Conservation (phyloP, 2,329 filamentous ascomycete genomes). For the Geosmithia morbida region DNA sequence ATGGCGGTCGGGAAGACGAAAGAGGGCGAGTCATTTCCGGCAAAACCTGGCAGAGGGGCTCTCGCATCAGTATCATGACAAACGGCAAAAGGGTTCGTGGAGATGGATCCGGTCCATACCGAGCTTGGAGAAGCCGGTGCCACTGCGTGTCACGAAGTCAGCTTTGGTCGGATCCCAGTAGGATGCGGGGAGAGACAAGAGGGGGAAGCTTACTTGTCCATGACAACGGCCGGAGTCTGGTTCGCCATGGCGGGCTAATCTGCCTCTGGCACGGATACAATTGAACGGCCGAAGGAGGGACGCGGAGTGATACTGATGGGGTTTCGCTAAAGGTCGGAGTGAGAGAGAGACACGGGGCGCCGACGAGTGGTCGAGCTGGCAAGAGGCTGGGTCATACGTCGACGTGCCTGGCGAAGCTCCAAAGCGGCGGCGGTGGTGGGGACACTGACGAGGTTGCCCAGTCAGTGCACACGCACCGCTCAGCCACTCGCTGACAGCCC, state of each 20-base stretch:
- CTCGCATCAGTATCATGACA: constrained; percentile 7
- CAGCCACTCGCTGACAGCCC: not conserved
- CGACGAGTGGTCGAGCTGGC: not conserved
- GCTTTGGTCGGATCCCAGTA: constrained; percentile 5
- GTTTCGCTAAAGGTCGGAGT: not conserved
- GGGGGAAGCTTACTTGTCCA: constrained; percentile 86
- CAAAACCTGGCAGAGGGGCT: constrained; percentile 55
- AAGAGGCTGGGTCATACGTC: constrained; percentile 2
- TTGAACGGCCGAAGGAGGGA: not conserved
- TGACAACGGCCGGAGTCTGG: constrained; percentile 99
- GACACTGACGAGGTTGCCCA: not conserved
- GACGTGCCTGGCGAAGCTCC: constrained; percentile 3
- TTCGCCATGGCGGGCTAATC: constrained; percentile 55
- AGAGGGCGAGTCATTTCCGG: constrained; percentile 96
- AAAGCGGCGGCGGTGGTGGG: not conserved
- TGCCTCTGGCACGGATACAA: constrained; percentile 1
- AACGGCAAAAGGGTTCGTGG: not conserved
- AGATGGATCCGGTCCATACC: constrained; percentile 40
- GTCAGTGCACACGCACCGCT: not conserved
- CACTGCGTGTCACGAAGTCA: constrained; percentile 44
- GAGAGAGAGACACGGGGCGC: not conserved
- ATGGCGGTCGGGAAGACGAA: constrained; percentile 99
- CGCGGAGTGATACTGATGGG: not conserved
- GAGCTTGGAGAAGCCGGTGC: constrained; percentile 98
- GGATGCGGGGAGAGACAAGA: constrained; percentile 14